Evolutionary conservation across 352 stramenopile genomes (phyloP), one percentile per base, ranked within the genome.

Genomic region (Pythium inflatum): DNA sequence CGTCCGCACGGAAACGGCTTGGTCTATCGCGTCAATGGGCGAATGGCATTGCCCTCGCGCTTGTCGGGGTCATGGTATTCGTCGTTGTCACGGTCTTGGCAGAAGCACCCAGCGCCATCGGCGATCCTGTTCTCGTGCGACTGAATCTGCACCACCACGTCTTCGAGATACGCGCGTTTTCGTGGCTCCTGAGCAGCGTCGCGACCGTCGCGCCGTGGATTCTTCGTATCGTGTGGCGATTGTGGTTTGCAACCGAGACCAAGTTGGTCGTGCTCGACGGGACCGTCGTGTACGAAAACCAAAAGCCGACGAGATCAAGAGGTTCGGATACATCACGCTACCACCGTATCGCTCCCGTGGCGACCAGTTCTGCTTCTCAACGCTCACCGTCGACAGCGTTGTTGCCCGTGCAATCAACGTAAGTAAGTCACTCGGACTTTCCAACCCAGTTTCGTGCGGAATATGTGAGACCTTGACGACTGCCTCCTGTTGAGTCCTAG

Each of bases 231-330:
- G 22, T 51, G 31, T 68, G 46, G 43, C 61, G 61, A 7, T 30
- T 68, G 8, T 68, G 46, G 46, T 36, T 34, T 5, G 43, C 49
- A 2, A 14, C n/a, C 1, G 41, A 36, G 1, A 30, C 18, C 11
- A 49, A 58, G 11, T 55, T 68, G 13, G 50, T 68, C 0, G 50
- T 68, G 24, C 38, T 68, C 0, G 61, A 68, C 27, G 61, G 49
- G 1, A 38, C 56, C 3, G 56, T 63, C 1, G 56, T 41, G 20
- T 63, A 63, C 24, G 33, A 61, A 11, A 61, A 49, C 34, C 24
- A 49, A 9, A 7, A 14, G 25, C 3, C 46, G 9, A 5, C 46
- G 3, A 20, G 25, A 54, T 18, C 46, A 11, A n/a, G n/a, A n/a
- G n/a, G n/a, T n/a, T n/a, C n/a, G n/a, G n/a, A n/a, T n/a, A n/a